These are phyloP conservation scores for Omphalotus olearius DNA, from an alignment of 1,284 basidiomycete genomes.

Conservation along the genomic window DNA sequence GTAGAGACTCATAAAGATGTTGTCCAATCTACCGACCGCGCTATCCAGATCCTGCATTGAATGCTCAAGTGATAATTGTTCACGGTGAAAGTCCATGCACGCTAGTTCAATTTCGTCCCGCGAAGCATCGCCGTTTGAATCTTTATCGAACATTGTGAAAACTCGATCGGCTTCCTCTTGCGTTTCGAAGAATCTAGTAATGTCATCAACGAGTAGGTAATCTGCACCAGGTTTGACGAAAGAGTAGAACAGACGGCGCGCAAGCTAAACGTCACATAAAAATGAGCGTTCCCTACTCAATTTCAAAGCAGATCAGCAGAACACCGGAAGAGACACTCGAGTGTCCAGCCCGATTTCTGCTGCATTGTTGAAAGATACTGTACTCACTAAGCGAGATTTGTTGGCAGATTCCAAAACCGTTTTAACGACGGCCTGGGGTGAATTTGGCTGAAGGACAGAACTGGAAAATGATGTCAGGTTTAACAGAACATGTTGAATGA, in stretches of 20 bases:
- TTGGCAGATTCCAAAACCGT: constrained; percentile 76
- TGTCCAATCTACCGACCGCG: constrained; percentile 78
- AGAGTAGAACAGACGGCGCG: constrained; percentile 84
- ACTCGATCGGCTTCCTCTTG: constrained; percentile 61
- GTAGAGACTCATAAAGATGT: constrained; percentile 68
- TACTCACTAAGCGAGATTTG: constrained; percentile 71
- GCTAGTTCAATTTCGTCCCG: constrained; percentile 78
- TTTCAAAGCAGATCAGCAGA: too few species aligned
- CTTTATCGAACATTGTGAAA: constrained; percentile 81
- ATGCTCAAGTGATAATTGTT: constrained; percentile 80
- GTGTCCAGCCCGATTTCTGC: too few species aligned
- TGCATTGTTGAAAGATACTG: neutral
- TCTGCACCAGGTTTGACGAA: constrained; percentile 66
- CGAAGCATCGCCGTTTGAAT: constrained; percentile 70
- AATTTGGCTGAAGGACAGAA: constrained; percentile 84
- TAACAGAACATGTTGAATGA: neutral
- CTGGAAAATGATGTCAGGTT: constrained; percentile 33
- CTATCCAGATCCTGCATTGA: constrained; percentile 92
- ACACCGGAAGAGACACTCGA: neutral
- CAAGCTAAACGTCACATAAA: constrained; percentile 45
- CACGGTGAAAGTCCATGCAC: constrained; percentile 80
- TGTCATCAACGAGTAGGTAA: constrained; percentile 64
- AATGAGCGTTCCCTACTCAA: neutral
- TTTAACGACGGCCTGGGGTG: constrained; percentile 79
- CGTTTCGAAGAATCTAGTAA: constrained; percentile 69